These are phyloP conservation scores for Daldinia sp. DNA, from an alignment of 2,329 filamentous ascomycete genomes.

Conservation along the genomic window DNA sequence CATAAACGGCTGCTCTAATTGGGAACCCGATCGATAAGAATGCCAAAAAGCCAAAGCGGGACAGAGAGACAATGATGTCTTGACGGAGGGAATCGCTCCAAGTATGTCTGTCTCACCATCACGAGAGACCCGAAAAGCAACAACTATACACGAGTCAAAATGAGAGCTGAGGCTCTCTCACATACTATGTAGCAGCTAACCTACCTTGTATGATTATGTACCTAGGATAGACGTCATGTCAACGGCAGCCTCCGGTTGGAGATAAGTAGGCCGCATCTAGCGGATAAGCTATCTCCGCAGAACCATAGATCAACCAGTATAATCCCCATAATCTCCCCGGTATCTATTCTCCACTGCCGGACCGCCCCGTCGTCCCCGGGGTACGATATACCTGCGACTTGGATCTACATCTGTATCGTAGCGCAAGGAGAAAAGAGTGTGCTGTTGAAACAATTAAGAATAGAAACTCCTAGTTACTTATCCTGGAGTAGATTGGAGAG, in stretches of 20 bases:
- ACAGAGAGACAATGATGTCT: background rate
- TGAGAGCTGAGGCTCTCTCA: too few relatives aligned
- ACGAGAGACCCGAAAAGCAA: background rate
- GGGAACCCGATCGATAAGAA: background rate
- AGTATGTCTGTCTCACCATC: background rate
- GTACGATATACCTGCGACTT: background rate
- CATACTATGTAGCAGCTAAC: background rate
- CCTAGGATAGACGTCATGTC: conserved; percentile 7
- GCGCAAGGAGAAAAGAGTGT: background rate
- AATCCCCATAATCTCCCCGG: conserved; percentile 15
- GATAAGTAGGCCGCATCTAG: conserved; percentile 18
- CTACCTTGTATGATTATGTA: background rate
- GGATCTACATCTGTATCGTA: background rate
- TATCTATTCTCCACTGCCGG: conserved; percentile 36
- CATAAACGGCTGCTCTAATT: background rate
- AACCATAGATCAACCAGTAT: conserved; percentile 22
- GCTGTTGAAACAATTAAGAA: background rate
- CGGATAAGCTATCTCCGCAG: conserved; percentile 37
- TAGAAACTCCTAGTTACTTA: background rate
- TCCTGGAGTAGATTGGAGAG: background rate
- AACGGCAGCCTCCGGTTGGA: conserved; percentile 31
- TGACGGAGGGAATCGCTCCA: too few relatives aligned
- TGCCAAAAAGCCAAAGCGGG: background rate
- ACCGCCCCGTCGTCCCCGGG: conserved; percentile 32
- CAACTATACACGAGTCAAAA: background rate